Conservation (phyloP, 2,329 filamentous ascomycete genomes). For the Ophiostoma pallidulum region DNA sequence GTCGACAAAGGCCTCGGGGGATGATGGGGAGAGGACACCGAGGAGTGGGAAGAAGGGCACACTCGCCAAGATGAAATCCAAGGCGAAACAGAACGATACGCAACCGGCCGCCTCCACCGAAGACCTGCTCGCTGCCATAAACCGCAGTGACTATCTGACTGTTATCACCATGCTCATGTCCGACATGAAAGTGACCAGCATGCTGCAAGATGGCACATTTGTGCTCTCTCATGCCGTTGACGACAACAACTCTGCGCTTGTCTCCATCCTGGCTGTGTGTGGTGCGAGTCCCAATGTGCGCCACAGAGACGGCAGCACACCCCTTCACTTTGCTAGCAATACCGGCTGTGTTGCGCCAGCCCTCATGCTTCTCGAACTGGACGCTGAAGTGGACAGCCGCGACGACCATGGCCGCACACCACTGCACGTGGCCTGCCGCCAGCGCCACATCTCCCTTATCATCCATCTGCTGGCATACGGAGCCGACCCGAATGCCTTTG, state of each 20-base stretch:
- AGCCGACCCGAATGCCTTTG: slow-evolving; percentile 26
- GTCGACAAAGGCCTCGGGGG: background rate
- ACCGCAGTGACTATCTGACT: slow-evolving; percentile 5
- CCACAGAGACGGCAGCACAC: slow-evolving; percentile 15
- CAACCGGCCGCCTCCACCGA: background rate
- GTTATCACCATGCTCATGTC: slow-evolving; percentile 8
- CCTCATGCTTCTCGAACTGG: slow-evolving; percentile 17
- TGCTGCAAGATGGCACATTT: slow-evolving; percentile 3
- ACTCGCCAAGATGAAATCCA: background rate
- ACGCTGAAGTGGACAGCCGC: slow-evolving; percentile 16
- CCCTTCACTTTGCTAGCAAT: slow-evolving; percentile 21
- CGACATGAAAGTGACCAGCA: slow-evolving; percentile 4
- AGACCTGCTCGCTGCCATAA: slow-evolving; percentile 3
- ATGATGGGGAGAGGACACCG: background rate
- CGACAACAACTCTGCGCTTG: slow-evolving; percentile 8
- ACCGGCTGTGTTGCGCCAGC: slow-evolving; percentile 18
- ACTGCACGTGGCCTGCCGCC: slow-evolving; percentile 28
- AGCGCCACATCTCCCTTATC: slow-evolving; percentile 25
- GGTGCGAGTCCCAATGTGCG: slow-evolving; percentile 14
- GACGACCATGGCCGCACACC: slow-evolving; percentile 20
- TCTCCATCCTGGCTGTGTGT: slow-evolving; percentile 6
- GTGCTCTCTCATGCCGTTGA: slow-evolving; percentile 3
- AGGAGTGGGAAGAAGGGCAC: background rate
- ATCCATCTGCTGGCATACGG: slow-evolving; percentile 24
- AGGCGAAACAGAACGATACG: background rate